Evolutionary conservation across 208 protist genomes (phyloP), one percentile per base, ranked within the genome.

Genomic region (Trypanosoma caninum): DNA sequence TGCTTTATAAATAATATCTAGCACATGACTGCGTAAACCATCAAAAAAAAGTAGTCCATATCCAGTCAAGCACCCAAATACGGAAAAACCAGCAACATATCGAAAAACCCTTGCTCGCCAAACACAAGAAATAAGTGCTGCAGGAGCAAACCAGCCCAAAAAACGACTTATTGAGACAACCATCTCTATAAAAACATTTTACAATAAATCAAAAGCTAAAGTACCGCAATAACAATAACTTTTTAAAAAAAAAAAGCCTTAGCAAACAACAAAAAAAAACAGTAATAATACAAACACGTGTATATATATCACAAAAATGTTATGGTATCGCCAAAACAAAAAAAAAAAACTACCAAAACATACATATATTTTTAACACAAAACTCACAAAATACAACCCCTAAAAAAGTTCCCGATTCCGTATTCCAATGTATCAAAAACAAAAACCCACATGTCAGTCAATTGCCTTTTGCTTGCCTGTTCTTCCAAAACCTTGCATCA

Each of bases 31-130:
- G 10, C 72, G 69, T 11, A 80, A 52, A 27, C 61, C 42, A 67
- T 90, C 89, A 20, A 89, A 41, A 40, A 78, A 82, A 3, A 70
- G 42, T 37, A 90, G 44, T 11, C 25, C 41, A 42, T 59, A 58
- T 45, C 80, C 80, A n/a, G 79, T 25, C n/a, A 61, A 28, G 22
- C 42, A 56, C 2, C 63, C 63, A 10, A 59, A 14, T 30, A 20
- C 38, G 20, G 45, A 42, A 48, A 46, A 56, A 51, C 50, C 28
- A 30, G 18, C 61, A 20, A 53, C 18, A 58, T 38, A 34, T 3
- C 61, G 61, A 25, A 59, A 42, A 0, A 51, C n/a, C 22, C 48
- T 35, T 34, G 46, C 48, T 31, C 34, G 38, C 2, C 33, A 16
- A 2, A 65, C 34, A 18, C 14, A 55, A 35, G 23, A 11, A 35